A percentile compares a stretch with the other conserved stretches of the same genome.
These are phyloP conservation scores for Bruguiera gymnorhiza DNA, from an alignment of 345 rosid genomes.

Conservation along the genomic window DNA sequence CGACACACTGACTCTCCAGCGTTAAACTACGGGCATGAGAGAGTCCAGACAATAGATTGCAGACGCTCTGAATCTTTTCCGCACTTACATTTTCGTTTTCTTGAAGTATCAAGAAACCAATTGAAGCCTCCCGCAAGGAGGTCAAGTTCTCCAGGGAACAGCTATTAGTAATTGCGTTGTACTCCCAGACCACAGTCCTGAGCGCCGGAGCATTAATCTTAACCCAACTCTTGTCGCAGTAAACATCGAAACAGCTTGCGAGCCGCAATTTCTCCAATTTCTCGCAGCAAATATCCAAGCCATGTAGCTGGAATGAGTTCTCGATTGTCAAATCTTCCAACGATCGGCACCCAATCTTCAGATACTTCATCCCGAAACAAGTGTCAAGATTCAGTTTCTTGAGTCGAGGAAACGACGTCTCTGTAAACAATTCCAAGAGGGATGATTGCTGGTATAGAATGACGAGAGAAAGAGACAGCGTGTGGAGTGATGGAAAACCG, in stretches of 20 bases:
- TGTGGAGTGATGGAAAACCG: conserved; percentile 54
- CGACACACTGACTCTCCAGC: conserved; percentile 56
- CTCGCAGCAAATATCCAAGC: conserved; percentile 46
- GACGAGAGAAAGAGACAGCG: conserved; percentile 52
- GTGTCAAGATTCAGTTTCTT: conserved; percentile 48
- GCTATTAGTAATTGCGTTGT: conserved; percentile 36
- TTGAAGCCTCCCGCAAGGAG: conserved; percentile 42
- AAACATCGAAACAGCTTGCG: conserved; percentile 49
- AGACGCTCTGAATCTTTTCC: conserved; percentile 39
- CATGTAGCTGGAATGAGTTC: conserved; percentile 49
- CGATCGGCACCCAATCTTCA: conserved; percentile 51
- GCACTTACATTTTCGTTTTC: conserved; percentile 36
- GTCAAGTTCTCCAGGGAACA: conserved; percentile 43
- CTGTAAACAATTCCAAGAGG: conserved; percentile 59
- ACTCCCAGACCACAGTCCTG: conserved; percentile 46
- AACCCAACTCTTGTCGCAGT: conserved; percentile 42
- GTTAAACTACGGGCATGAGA: conserved; percentile 40
- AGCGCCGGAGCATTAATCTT: conserved; percentile 53
- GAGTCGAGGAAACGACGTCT: conserved; percentile 57
- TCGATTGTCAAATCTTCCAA: conserved; percentile 51
- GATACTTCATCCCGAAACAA: conserved; percentile 53
- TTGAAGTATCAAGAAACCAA: conserved; percentile 38
- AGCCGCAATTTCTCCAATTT: conserved; percentile 51
- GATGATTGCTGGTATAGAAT: conserved; percentile 46
- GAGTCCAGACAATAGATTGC: conserved; percentile 50